A percentile compares a stretch with the other conserved stretches of the same genome.
phyloP scores from a whole-genome alignment of 2,329 filamentous ascomycete species.

The Pezicula radicicola region DNA sequence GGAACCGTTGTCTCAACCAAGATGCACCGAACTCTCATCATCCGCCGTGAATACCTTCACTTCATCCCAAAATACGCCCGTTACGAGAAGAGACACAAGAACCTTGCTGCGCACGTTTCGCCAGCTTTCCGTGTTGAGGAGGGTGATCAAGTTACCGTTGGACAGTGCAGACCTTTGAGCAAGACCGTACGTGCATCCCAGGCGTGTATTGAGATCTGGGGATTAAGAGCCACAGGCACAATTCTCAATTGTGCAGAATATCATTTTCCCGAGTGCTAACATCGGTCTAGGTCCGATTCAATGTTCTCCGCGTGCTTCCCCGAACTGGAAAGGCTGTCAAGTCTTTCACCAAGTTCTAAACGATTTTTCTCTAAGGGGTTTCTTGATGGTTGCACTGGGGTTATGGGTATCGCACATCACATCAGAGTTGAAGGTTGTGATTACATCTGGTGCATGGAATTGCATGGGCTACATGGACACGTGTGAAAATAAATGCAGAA shows the following conservation, averaged over 20 bases:
- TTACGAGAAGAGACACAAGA: slow-evolving; percentile 99
- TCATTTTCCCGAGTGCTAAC: slow-evolving; percentile 8
- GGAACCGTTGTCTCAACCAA: slow-evolving; percentile 99
- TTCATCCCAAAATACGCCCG: slow-evolving; percentile 99
- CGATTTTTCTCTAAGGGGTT: slow-evolving; percentile 26
- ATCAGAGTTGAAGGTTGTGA: slow-evolving; percentile 26
- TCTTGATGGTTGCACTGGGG: slow-evolving; percentile 26
- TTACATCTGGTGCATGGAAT: slow-evolving; percentile 18
- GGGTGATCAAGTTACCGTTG: slow-evolving; percentile 98
- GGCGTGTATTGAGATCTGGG: not conserved
- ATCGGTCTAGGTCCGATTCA: slow-evolving; percentile 82
- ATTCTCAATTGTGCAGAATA: not conserved
- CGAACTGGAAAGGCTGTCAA: slow-evolving; percentile 97
- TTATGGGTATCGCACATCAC: slow-evolving; percentile 26
- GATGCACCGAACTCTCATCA: slow-evolving; percentile 99
- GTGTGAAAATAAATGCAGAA: slow-evolving; percentile 28
- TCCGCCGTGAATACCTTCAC: slow-evolving; percentile 99
- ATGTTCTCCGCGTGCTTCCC: slow-evolving; percentile 97
- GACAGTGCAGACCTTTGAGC: slow-evolving; percentile 98
- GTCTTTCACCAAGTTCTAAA: slow-evolving; percentile 98
- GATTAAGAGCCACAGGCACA: slow-evolving; percentile 2
- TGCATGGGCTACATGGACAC: slow-evolving; percentile 20
- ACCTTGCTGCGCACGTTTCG: slow-evolving; percentile 97
- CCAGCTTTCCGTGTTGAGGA: slow-evolving; percentile 99
- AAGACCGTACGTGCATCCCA: slow-evolving; percentile 81